Percentiles rank a stretch among this genome's conserved stretches.
Conservation (phyloP, 177 flowering plant genomes). For the Vitis hybrid region DNA sequence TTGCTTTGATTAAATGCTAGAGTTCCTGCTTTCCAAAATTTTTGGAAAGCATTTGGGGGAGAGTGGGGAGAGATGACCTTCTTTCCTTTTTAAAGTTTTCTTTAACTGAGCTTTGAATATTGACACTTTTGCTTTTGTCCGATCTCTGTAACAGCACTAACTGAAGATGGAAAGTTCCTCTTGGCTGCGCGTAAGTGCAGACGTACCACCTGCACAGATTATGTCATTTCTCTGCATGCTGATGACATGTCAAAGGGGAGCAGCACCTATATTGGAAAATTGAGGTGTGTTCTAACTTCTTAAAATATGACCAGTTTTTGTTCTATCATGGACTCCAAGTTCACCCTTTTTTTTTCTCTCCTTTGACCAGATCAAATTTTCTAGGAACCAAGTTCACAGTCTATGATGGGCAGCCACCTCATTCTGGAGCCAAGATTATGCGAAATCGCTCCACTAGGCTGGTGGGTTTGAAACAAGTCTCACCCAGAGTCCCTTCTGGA, state of each 20-base stretch:
- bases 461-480: slow-evolving; percentile 72
- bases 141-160: slow-evolving; percentile 48
- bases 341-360: slow-evolving; percentile 1
- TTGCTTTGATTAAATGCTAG: background rate
- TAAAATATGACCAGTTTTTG: background rate
- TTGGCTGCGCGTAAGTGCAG: slow-evolving; percentile 85
- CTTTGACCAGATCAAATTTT: slow-evolving; percentile 71
- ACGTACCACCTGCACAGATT: slow-evolving; percentile 79
- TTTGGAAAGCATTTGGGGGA: background rate
- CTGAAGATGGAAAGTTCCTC: slow-evolving; percentile 87
- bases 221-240: slow-evolving; percentile 64
- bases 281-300: slow-evolving; percentile 51
- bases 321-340: background rate
- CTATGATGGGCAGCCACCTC: slow-evolving; percentile 77
- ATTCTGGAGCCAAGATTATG: slow-evolving; percentile 62
- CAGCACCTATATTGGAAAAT: slow-evolving; percentile 72
- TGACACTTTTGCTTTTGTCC: background rate
- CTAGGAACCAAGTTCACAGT: slow-evolving; percentile 85
- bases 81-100: background rate
- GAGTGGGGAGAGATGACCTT: background rate
- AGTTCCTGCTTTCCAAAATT: background rate
- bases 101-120: background rate
- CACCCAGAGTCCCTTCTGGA: slow-evolving; percentile 75
- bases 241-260: slow-evolving; percentile 76
- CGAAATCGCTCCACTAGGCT: slow-evolving; percentile 71